phyloP scores from a whole-genome alignment of 164 flowering plant species.

The Malania oleifera region DNA sequence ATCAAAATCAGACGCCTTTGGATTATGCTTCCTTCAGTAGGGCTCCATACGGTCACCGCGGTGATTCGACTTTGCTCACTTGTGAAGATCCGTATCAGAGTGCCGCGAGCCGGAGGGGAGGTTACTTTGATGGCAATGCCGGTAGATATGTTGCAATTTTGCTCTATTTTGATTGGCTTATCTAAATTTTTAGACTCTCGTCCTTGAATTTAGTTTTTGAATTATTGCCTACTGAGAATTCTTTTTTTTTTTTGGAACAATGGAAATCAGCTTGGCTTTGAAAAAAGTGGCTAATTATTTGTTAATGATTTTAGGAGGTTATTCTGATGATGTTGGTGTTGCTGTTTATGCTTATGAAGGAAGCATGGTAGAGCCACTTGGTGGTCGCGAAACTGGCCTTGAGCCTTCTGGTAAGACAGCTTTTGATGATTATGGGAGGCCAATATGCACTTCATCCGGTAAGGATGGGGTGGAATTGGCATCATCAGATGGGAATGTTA shows the following conservation, averaged over 20 bases:
- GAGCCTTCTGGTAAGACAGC: conserved; percentile 4
- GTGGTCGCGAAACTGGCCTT: neutral
- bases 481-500: neutral
- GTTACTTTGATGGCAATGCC: conserved; percentile 2
- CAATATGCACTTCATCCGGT: conserved; percentile 1
- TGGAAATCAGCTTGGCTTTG: no score
- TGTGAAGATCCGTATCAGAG: neutral
- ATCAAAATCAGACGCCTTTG: neutral
- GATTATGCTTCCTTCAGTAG: neutral
- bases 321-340: neutral
- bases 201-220: no score
- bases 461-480: neutral
- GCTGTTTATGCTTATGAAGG: conserved; percentile 11
- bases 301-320: no score
- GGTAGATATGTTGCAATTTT: no score
- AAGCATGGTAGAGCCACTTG: no score
- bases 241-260: no score
- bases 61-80: neutral
- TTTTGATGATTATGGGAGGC: conserved; percentile 17
- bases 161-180: no score
- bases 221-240: no score
- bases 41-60: neutral
- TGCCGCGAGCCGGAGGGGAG: neutral
- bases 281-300: no score
- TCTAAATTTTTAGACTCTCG: no score